Conservation (phyloP, 441 rosid species). For the Populus tomentosa region DNA sequence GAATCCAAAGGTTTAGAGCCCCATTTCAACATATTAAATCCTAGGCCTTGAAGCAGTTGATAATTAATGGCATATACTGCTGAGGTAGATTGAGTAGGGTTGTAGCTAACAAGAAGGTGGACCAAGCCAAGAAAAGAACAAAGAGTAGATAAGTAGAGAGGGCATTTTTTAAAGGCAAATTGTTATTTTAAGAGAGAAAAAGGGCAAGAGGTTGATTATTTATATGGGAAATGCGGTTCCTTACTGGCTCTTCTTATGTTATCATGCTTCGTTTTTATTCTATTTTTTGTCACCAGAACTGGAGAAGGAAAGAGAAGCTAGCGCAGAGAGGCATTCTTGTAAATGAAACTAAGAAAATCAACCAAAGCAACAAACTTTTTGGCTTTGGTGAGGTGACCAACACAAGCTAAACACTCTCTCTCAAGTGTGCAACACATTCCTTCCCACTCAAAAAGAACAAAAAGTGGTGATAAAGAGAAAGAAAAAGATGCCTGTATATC, state of each 20-base stretch:
- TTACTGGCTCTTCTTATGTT: conserved; percentile 12
- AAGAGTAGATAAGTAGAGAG: conserved; percentile 1
- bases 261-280: conserved; percentile 14
- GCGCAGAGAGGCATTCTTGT: conserved; percentile 7
- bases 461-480: conserved; percentile 2
- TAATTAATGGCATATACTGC: neutral
- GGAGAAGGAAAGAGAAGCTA: neutral
- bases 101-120: conserved; percentile 20
- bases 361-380: conserved; percentile 10
- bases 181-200: conserved; percentile 1
- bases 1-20: neutral
- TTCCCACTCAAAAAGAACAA: conserved; percentile 12
- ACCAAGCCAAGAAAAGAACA: conserved; percentile 26
- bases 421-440: conserved; percentile 18
- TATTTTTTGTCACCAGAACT: conserved; percentile 20
- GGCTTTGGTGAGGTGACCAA: conserved; percentile 25
- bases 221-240: conserved; percentile 24
- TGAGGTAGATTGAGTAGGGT: conserved; percentile 24
- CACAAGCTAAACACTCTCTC: conserved; percentile 13
- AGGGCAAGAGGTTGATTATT: conserved; percentile 16
- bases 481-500: conserved; percentile 18
- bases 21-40: too few species aligned
- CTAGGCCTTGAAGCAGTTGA: conserved; percentile 10
- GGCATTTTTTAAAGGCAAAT: neutral
- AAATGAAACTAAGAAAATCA: conserved; percentile 16